Conservation (phyloP, 2,329 filamentous ascomycete genomes). For the Aureobasidium sp. region DNA sequence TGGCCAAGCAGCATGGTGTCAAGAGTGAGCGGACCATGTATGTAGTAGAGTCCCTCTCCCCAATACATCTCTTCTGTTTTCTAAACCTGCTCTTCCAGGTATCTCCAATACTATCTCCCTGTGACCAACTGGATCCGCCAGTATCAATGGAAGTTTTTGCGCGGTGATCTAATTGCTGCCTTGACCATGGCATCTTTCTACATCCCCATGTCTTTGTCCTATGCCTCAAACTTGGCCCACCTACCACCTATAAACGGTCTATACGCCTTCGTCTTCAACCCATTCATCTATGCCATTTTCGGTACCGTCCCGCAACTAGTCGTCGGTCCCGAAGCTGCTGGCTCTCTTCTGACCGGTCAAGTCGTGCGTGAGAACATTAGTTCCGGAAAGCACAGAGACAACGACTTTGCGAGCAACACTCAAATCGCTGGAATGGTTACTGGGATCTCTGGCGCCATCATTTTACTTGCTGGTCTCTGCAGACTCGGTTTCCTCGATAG, state of each 20-base stretch:
- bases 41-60: slow-evolving; percentile 25
- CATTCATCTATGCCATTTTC: slow-evolving; percentile 81
- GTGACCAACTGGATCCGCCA: slow-evolving; percentile 84
- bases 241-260: slow-evolving; percentile 89
- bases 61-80: not conserved
- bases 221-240: slow-evolving; percentile 86
- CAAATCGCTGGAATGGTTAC: slow-evolving; percentile 82
- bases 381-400: slow-evolving; percentile 55
- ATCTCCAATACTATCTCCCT: slow-evolving; percentile 87
- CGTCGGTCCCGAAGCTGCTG: slow-evolving; percentile 89
- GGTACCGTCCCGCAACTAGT: slow-evolving; percentile 91
- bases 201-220: slow-evolving; percentile 91
- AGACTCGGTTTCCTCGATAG: slow-evolving; percentile 90
- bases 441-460: slow-evolving; percentile 78
- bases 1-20: slow-evolving; percentile 67
- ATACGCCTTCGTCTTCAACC: slow-evolving; percentile 90
- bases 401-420: slow-evolving; percentile 66
- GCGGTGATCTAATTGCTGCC: slow-evolving; percentile 80
- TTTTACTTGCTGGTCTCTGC: slow-evolving; percentile 78
- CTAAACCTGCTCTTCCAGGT: slow-evolving; percentile 46
- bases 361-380: slow-evolving; percentile 75
- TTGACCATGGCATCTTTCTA: slow-evolving; percentile 98
- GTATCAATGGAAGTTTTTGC: slow-evolving; percentile 74
- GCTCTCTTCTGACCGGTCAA: slow-evolving; percentile 80
- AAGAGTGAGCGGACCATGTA: slow-evolving; percentile 69